Evolutionary conservation across 306 rosid genomes (phyloP).

Genomic region (Rosa chinensis): DNA sequence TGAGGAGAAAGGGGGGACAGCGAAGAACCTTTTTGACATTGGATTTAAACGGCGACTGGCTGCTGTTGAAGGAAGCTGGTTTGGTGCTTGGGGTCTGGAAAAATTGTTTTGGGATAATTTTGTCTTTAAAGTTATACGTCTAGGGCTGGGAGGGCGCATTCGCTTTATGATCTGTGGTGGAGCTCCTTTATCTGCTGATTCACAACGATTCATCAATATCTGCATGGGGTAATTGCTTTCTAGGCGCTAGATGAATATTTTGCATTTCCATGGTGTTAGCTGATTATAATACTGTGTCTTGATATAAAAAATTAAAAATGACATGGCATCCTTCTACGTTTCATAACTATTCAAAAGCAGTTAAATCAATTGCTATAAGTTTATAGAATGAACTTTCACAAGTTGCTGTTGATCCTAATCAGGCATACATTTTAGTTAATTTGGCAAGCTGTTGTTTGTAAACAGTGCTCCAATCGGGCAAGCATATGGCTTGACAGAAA

Average conservation of each 20-base stretch:
- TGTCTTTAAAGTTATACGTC: conserved; percentile 59
- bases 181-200: conserved; percentile 84
- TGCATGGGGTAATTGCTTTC: conserved; percentile 76
- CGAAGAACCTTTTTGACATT: conserved; percentile 56
- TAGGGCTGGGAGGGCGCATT: conserved; percentile 66
- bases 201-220: conserved; percentile 81
- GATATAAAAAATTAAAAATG: neutral
- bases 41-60: conserved; percentile 68
- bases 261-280: neutral
- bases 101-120: conserved; percentile 64
- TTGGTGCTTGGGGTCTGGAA: conserved; percentile 96
- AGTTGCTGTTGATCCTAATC: neutral
- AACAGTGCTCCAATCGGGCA: conserved; percentile 90
- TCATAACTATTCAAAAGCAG: neutral
- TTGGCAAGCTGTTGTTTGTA: conserved; percentile 15
- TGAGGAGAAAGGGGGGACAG: conserved; percentile 64
- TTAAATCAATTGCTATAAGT: neutral
- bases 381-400: neutral
- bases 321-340: neutral
- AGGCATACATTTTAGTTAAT: neutral
- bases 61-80: conserved; percentile 90
- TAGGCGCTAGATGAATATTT: neutral
- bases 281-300: neutral
- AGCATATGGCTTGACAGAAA: conserved; percentile 96
- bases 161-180: conserved; percentile 88